phyloP scores from a whole-genome alignment of 805 yeast species.

The Pichia phayaonensis region DNA sequence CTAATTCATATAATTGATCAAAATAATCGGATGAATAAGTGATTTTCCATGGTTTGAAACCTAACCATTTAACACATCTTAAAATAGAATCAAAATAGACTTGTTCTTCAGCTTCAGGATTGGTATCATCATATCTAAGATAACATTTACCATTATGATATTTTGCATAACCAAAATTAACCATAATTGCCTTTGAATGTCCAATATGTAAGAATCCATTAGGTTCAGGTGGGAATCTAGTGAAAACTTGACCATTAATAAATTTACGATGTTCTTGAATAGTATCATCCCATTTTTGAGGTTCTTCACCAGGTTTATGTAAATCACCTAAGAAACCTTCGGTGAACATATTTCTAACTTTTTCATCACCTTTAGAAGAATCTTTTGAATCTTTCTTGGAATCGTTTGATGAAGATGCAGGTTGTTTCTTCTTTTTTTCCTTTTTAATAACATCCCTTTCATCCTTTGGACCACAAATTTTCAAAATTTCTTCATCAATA shows the following conservation, averaged over 20 bases:
- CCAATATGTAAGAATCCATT: constrained; percentile 97
- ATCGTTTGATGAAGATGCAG: background rate
- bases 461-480: constrained; percentile 85
- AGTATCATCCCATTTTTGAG: constrained; percentile 80
- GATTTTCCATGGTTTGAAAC: constrained; percentile 87
- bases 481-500: constrained; percentile 70
- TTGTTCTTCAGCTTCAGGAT: constrained; percentile 98
- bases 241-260: constrained; percentile 76
- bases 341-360: constrained; percentile 69
- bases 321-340: constrained; percentile 95
- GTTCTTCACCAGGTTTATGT: constrained; percentile 93
- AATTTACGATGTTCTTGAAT: constrained; percentile 72
- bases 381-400: constrained; percentile 2
- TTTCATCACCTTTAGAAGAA: constrained; percentile 18
- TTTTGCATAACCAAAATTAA: constrained; percentile 95
- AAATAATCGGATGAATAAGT: constrained; percentile 96
- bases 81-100: constrained; percentile 76
- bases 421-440: constrained; percentile 53
- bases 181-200: constrained; percentile 96
- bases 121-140: constrained; percentile 93
- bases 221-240: constrained; percentile 98
- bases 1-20: constrained; percentile 79
- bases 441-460: constrained; percentile 82
- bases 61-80: constrained; percentile 88
- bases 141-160: constrained; percentile 82